Evolutionary conservation across 164 flowering plant genomes (phyloP), one percentile per base, ranked within the genome.

Genomic region (Akebia trifoliata): DNA sequence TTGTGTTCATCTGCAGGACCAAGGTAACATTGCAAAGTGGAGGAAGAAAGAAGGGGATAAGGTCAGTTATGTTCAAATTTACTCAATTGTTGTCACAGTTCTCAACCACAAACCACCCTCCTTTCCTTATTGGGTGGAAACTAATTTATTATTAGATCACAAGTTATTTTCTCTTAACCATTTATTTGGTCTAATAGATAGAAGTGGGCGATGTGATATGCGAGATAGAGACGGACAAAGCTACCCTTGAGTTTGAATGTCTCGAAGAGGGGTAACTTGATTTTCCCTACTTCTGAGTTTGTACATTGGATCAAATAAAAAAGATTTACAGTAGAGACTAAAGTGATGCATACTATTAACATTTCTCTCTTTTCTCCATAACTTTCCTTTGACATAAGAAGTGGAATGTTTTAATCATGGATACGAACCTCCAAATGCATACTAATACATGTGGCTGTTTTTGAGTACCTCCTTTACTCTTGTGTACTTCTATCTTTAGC

Each of bases 211-310:
- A 92, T 67, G 77, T 92, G 38, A 55, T 89, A 38, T 92, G 98
- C 67, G 95, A 87, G 69, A 89, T 92, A 73, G 98, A 93, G 72
- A 93, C 98, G 0, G 97, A 93, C 66, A 93, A 93, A 74, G 98
- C 98, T 31, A 89, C 98, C 2, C 65, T 93, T 61, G 98, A 93
- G 67, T 87, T 82, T 73, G 98, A 93, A 69, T 61, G 85, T 67
- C 91, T 81, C 31, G 98, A 93, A 65, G 98, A 93, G 63, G 98
- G 98, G 97, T 93, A 89, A 65, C 32, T 48, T 42, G 25, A 9
- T 37, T 56, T 49, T 49, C 10, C 44, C 42, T 43, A 15, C 17
- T 30, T 54, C 36, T 59, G 57, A 26, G 17, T 29, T 48, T 49
- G 17, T 48, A 34, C 36, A 39, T 38, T 54, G 36, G 60, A 25